These are phyloP conservation scores for Golovinomyces cichoracearum DNA, from an alignment of 2,329 filamentous ascomycete genomes.

Conservation along the genomic window DNA sequence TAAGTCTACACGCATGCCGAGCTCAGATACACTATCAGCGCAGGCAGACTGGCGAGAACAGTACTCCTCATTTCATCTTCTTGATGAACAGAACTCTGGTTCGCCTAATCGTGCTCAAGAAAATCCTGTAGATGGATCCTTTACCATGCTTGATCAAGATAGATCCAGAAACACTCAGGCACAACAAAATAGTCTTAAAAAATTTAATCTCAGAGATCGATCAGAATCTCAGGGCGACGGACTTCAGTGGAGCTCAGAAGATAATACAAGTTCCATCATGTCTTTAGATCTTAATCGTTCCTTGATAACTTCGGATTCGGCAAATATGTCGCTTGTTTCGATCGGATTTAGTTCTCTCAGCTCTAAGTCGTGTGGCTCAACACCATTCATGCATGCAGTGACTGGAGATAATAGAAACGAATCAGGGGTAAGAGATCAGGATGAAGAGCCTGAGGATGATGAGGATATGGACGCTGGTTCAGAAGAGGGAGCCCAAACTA, in stretches of 20 bases:
- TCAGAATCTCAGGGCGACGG: conserved; percentile 10
- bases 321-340: conserved; percentile 16
- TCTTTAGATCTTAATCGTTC: conserved; percentile 19
- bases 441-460: conserved; percentile 27
- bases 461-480: conserved; percentile 25
- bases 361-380: conserved; percentile 17
- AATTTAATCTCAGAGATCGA: conserved; percentile 9
- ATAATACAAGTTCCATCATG: conserved; percentile 7
- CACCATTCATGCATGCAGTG: conserved; percentile 18
- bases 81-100: conserved; percentile 11
- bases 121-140: conserved; percentile 8
- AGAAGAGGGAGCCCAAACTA: conserved; percentile 20
- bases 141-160: conserved; percentile 6
- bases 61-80: conserved; percentile 13
- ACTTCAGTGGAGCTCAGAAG: conserved; percentile 13
- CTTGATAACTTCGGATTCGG: conserved; percentile 18
- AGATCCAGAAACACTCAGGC: conserved; percentile 7
- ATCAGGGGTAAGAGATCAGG: conserved; percentile 14
- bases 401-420: conserved; percentile 21
- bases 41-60: conserved; percentile 17
- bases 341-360: conserved; percentile 19
- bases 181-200: conserved; percentile 13
- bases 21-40: conserved; percentile 15
- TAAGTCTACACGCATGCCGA: conserved; percentile 17
- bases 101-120: conserved; percentile 11